phyloP scores from a whole-genome alignment of 768 basidiomycete species.

The Auricularia heimuer region DNA sequence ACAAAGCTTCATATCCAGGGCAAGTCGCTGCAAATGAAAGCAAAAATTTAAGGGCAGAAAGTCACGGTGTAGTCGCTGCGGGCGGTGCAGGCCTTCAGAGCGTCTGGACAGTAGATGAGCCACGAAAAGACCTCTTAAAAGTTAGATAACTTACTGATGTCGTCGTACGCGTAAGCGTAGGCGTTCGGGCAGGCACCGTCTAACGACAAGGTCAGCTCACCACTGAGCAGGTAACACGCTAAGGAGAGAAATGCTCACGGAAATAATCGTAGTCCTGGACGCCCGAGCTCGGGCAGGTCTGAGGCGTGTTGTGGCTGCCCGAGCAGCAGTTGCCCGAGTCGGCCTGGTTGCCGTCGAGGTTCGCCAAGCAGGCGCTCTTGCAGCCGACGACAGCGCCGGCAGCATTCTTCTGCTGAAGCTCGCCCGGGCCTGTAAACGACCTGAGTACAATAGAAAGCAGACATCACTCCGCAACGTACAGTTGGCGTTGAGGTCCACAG shows the following conservation, averaged over 20 bases:
- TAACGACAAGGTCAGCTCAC: too few species aligned
- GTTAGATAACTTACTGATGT: too few species aligned
- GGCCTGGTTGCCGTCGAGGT: not conserved
- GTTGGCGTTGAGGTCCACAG: constrained; percentile 7
- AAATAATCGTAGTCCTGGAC: too few species aligned
- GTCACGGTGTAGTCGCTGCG: too few species aligned
- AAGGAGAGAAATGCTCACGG: too few species aligned
- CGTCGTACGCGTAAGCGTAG: too few species aligned
- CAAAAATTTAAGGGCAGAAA: not conserved
- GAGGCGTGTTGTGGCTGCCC: not conserved
- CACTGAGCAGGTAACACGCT: too few species aligned
- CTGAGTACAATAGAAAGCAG: not conserved
- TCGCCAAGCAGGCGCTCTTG: constrained; percentile 1
- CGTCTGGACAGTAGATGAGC: too few species aligned
- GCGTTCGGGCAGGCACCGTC: too few species aligned
- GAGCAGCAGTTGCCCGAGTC: not conserved
- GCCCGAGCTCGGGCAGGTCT: not conserved
- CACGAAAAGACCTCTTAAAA: too few species aligned
- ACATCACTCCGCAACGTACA: not conserved
- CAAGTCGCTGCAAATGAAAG: not conserved
- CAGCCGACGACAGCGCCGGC: not conserved
- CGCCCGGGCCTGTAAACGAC: not conserved
- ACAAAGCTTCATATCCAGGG: not conserved
- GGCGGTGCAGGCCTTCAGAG: too few species aligned
- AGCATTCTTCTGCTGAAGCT: not conserved